Percentiles rank a stretch among this genome's conserved stretches.
Evolutionary conservation across 495 filamentous ascomycete genomes (phyloP).

Genomic region (Neurospora discreta): DNA sequence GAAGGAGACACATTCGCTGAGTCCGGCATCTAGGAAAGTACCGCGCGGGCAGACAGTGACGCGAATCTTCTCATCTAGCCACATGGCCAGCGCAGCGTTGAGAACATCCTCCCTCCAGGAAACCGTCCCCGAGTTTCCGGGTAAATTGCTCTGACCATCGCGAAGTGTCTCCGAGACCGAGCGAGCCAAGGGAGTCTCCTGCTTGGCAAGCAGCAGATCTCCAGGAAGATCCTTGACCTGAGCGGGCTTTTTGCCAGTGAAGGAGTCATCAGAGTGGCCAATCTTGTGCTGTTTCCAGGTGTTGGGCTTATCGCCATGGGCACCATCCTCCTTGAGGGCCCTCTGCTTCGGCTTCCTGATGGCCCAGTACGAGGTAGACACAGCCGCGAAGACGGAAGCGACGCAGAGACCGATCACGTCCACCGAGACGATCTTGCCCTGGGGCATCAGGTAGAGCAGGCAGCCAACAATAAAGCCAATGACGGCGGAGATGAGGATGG

Average conservation of each 20-base stretch:
- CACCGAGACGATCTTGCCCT: slow-evolving; percentile 1
- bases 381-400: slow-evolving; percentile 6
- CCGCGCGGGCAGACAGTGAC: slow-evolving; percentile 1
- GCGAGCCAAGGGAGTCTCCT: not conserved
- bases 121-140: not conserved
- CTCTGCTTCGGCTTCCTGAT: slow-evolving; percentile 3
- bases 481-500: slow-evolving; percentile 12
- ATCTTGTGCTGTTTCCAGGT: slow-evolving; percentile 1
- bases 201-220: not conserved
- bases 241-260: not conserved
- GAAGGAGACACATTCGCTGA: slow-evolving; percentile 5
- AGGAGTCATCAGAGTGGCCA: not conserved
- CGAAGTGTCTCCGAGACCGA: slow-evolving; percentile 1
- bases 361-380: slow-evolving; percentile 12
- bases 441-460: slow-evolving; percentile 4
- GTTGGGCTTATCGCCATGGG: not conserved
- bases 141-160: not conserved
- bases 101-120: slow-evolving; percentile 1
- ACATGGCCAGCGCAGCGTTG: slow-evolving; percentile 4
- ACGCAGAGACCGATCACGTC: slow-evolving; percentile 11
- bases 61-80: slow-evolving; percentile 1
- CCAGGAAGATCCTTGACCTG: not conserved
- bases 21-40: slow-evolving; percentile 1
- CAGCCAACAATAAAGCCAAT: slow-evolving; percentile 14
- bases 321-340: not conserved